Conservation (phyloP, 2,329 filamentous ascomycete species). For the Xylaria digitata region DNA sequence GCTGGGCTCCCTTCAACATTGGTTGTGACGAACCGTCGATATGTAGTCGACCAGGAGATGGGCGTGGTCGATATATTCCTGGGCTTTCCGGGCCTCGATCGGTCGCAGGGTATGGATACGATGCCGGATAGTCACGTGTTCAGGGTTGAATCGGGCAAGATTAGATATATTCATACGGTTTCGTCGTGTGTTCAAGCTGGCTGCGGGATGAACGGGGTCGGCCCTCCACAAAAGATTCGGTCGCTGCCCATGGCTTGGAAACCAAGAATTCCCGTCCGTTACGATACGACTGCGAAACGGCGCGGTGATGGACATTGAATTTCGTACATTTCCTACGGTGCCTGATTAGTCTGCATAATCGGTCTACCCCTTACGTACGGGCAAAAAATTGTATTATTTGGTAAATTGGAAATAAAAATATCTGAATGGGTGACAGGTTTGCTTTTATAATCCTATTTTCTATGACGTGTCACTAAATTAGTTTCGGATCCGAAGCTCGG, state of each 20-base stretch:
- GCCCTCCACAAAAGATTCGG: slow-evolving; percentile 28
- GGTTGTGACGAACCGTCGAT: slow-evolving; percentile 48
- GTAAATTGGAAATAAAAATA: too few relatives aligned
- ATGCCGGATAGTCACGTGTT: slow-evolving; percentile 49
- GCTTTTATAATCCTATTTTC: too few relatives aligned
- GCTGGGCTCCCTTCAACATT: slow-evolving; percentile 47
- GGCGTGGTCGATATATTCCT: slow-evolving; percentile 48
- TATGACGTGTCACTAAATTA: too few relatives aligned
- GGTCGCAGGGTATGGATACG: slow-evolving; percentile 35
- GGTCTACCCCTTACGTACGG: too few relatives aligned
- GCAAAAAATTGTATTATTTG: too few relatives aligned
- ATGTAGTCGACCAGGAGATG: slow-evolving; percentile 48
- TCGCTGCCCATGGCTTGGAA: slow-evolving; percentile 13
- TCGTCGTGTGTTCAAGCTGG: slow-evolving; percentile 45
- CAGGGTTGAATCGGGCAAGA: slow-evolving; percentile 47
- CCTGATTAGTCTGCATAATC: too few relatives aligned
- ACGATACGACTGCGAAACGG: neutral
- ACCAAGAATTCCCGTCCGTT: slow-evolving; percentile 14
- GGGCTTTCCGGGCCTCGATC: slow-evolving; percentile 47
- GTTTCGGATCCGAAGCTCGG: neutral
- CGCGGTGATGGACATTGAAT: neutral
- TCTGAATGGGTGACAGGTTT: too few relatives aligned
- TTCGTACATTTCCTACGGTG: too few relatives aligned
- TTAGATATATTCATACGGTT: slow-evolving; percentile 50
- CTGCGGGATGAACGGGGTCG: slow-evolving; percentile 41